Percentiles rank a stretch among this genome's conserved stretches.
phyloP scores from a whole-genome alignment of 345 rosid species.

The Psidium guajava region DNA sequence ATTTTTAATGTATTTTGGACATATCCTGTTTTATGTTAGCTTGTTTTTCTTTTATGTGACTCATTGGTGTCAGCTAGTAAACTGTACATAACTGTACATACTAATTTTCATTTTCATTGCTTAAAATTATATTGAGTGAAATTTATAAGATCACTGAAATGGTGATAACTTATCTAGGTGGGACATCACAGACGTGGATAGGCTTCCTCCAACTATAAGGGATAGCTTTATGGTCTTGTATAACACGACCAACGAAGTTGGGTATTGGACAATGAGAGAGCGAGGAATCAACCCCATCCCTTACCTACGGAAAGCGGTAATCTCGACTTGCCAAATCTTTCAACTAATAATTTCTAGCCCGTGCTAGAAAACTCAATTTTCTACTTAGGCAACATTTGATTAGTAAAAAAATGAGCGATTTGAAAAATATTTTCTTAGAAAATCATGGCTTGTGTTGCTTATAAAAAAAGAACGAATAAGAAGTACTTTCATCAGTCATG shows the following conservation, averaged over 20 bases:
- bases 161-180: background rate
- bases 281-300: conserved; percentile 3
- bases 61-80: background rate
- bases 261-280: background rate
- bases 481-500: no score
- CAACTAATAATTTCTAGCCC: background rate
- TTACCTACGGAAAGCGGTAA: background rate
- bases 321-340: background rate
- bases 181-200: conserved; percentile 4
- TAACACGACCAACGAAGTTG: conserved; percentile 9
- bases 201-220: conserved; percentile 5
- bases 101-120: background rate
- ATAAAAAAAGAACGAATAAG: no score
- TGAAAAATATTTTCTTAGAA: no score
- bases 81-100: no score
- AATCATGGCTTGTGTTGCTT: no score
- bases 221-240: background rate
- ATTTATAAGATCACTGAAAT: background rate
- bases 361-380: background rate
- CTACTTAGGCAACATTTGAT: background rate
- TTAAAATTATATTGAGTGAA: background rate
- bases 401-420: no score
- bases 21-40: background rate
- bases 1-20: background rate
- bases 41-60: background rate